A percentile compares a stretch with the other conserved stretches of the same genome.
phyloP scores from a whole-genome alignment of 371 early-diverging fungal genomes.

The Aphelidium insulamus region DNA sequence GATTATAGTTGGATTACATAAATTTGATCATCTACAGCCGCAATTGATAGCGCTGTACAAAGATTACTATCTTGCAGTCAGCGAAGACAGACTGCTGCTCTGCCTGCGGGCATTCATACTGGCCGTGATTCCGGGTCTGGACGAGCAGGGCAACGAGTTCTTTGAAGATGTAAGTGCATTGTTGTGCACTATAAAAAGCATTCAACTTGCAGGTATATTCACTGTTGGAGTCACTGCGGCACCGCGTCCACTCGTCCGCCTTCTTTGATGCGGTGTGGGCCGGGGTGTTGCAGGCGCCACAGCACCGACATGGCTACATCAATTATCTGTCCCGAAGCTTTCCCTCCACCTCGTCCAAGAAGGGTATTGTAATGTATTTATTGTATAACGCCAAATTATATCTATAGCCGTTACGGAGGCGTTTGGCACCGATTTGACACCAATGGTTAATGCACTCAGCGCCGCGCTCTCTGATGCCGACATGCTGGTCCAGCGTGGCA shows the following conservation, averaged over 20 bases:
- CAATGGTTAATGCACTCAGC: slow-evolving; percentile 55
- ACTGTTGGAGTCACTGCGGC: slow-evolving; percentile 40
- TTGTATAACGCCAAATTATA: not conserved
- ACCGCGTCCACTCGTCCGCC: slow-evolving; percentile 38
- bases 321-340: slow-evolving; percentile 50
- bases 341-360: no score
- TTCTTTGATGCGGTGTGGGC: slow-evolving; percentile 66
- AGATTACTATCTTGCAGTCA: slow-evolving; percentile 45
- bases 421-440: slow-evolving; percentile 39
- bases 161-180: slow-evolving; percentile 28
- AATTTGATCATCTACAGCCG: slow-evolving; percentile 22
- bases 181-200: not conserved
- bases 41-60: slow-evolving; percentile 49
- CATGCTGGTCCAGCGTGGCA: slow-evolving; percentile 57
- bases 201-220: slow-evolving; percentile 21
- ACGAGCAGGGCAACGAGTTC: slow-evolving; percentile 74
- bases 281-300: slow-evolving; percentile 38
- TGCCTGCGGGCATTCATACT: slow-evolving; percentile 57
- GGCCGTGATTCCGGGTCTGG: slow-evolving; percentile 62
- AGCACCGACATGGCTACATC: slow-evolving; percentile 42
- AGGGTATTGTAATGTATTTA: no score
- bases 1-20: not conserved
- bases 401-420: slow-evolving; percentile 32
- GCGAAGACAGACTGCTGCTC: slow-evolving; percentile 35
- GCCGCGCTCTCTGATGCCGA: slow-evolving; percentile 43